Conservation (phyloP, 257 asterid genomes). For the Scutellaria minor region DNA sequence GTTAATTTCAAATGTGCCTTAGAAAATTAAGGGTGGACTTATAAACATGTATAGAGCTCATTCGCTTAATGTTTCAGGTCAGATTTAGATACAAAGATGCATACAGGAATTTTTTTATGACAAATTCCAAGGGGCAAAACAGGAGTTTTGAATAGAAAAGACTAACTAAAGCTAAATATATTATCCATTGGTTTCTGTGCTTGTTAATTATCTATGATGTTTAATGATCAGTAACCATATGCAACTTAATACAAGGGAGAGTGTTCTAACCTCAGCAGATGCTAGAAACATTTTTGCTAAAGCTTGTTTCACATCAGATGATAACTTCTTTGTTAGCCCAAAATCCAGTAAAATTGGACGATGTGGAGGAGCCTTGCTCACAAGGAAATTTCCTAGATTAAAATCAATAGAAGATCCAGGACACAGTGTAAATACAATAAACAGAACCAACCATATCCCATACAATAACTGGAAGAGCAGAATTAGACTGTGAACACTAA, state of each 20-base stretch:
- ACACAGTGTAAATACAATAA: conserved; percentile 20
- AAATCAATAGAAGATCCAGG: conserved; percentile 36
- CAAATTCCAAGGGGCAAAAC: conserved; percentile 2
- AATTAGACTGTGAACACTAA: conserved; percentile 19
- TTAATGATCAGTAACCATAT: background rate
- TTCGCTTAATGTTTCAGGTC: background rate
- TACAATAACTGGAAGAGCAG: conserved; percentile 4
- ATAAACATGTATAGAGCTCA: no score
- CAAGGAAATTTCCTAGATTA: conserved; percentile 87
- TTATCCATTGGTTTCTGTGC: conserved; percentile 12
- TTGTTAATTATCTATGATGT: conserved; percentile 19
- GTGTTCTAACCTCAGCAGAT: conserved; percentile 85
- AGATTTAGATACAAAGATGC: background rate
- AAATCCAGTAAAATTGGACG: conserved; percentile 92
- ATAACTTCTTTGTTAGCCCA: conserved; percentile 87
- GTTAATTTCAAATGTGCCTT: no score
- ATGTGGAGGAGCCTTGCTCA: conserved; percentile 94
- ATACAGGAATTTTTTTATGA: background rate
- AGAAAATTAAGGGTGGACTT: no score
- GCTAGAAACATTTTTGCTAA: conserved; percentile 97
- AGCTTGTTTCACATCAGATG: conserved; percentile 80
- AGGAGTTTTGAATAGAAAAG: conserved; percentile 19
- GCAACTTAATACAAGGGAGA: conserved; percentile 24
- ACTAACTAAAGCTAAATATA: conserved; percentile 28
- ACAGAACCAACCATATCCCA: conserved; percentile 21